Evolutionary conservation across 306 rosid genomes (phyloP).

Genomic region (Senna tora): DNA sequence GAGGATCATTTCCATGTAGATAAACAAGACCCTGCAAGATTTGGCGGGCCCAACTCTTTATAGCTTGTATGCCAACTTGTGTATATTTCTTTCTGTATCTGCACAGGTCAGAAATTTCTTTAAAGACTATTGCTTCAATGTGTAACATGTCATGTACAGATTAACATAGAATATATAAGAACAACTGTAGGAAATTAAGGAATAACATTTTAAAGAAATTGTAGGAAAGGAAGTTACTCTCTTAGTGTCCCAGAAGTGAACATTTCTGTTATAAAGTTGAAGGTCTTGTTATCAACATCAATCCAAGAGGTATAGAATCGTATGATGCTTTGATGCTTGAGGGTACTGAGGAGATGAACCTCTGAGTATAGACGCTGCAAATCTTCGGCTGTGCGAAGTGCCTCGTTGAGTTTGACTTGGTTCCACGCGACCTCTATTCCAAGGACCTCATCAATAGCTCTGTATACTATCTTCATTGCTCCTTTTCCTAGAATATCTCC

Average conservation of each 20-base stretch:
- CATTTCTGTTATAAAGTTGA: constrained; percentile 88
- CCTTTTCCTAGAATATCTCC: constrained; percentile 89
- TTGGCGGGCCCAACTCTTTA: constrained; percentile 82
- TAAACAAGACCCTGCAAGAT: constrained; percentile 77
- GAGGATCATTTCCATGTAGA: constrained; percentile 82
- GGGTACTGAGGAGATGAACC: constrained; percentile 90
- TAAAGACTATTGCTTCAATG: too few relatives aligned
- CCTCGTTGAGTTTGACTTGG: constrained; percentile 72
- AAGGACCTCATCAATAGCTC: constrained; percentile 80
- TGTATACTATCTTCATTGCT: constrained; percentile 88
- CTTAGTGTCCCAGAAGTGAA: constrained; percentile 87
- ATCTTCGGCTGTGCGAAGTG: constrained; percentile 72
- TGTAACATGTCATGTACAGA: background rate
- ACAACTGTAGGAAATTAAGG: background rate
- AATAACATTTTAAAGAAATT: constrained; percentile 18
- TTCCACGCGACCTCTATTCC: constrained; percentile 96
- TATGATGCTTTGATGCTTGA: constrained; percentile 76
- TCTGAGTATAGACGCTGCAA: constrained; percentile 88
- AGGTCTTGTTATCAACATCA: constrained; percentile 64
- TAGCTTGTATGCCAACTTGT: constrained; percentile 61
- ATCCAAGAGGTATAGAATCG: constrained; percentile 87
- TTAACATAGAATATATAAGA: background rate
- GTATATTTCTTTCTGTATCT: constrained; percentile 79
- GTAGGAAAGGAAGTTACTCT: constrained; percentile 61
- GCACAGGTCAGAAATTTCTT: constrained; percentile 39